Base-by-base conservation (phyloP, 1,139 yeast species). In the Debaryomyces singareniensis region DNA sequence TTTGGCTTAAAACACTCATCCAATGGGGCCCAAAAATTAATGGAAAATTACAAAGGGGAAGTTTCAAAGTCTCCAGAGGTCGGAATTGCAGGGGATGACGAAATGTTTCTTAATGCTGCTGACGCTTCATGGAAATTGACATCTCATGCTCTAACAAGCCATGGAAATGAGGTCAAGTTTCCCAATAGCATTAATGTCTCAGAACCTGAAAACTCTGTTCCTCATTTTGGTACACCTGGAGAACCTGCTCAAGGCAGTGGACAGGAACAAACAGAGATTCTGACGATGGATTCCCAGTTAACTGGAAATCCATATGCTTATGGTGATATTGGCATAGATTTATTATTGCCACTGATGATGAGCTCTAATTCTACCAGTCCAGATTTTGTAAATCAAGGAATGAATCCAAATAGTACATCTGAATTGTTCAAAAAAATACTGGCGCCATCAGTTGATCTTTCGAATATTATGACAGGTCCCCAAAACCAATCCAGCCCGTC, bases 71-170 rank as follows among this genome's bases (percentile, higher is more conserved):
- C n/a, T n/a, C n/a, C n/a, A n/a, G n/a, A n/a, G n/a, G n/a, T n/a
- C n/a, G n/a, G n/a, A n/a, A n/a, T n/a, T n/a, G n/a, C n/a, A n/a
- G n/a, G n/a, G n/a, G 21, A 18, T 18, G 21, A 18, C n/a, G 7
- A 7, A 7, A 7, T 18, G 7, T 18, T 18, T n/a, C n/a, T n/a
- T n/a, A 18, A n/a, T 18, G 21, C 21, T 7, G 21, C 21, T 18
- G 21, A 18, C n/a, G 21, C 21, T 18, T 18, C 21, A 7, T 18
- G 21, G 21, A 18, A 18, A n/a, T 18, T 18, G 21, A n/a, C 21
- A 7, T 7, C 21, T 7, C 7, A 18, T n/a, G n/a, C n/a, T n/a
- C n/a, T n/a, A n/a, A n/a, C n/a, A n/a, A n/a, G n/a, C n/a, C n/a
- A n/a, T n/a, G n/a, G n/a, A n/a, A n/a, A n/a, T n/a, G n/a, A n/a